Conservation (phyloP, 2,329 filamentous ascomycete species). For the Hypoxylon sp. region DNA sequence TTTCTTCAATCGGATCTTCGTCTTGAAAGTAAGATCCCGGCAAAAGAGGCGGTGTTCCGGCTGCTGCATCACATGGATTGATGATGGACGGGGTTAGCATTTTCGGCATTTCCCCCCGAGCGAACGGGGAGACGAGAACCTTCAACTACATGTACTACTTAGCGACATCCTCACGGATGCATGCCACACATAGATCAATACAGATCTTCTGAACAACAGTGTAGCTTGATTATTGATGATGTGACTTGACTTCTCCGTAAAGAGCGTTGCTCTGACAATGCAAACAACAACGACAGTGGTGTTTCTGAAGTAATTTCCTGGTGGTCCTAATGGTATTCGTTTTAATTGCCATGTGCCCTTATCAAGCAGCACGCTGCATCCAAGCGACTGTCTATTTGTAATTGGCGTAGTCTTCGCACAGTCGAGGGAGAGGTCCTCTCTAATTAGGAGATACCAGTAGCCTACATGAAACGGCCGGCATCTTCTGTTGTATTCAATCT, state of each 20-base stretch:
- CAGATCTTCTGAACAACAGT: constrained; percentile 18
- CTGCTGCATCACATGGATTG: constrained; percentile 3
- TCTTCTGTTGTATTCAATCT: too few species aligned
- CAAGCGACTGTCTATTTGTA: too few species aligned
- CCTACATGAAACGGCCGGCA: too few species aligned
- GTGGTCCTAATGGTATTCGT: too few species aligned
- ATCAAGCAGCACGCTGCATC: too few species aligned
- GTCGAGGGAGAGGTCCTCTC: too few species aligned
- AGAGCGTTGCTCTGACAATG: neutral
- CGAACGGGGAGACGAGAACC: constrained; percentile 21
- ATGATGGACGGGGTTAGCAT: constrained; percentile 16
- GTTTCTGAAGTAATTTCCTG: too few species aligned
- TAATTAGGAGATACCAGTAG: too few species aligned
- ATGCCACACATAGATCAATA: constrained; percentile 22
- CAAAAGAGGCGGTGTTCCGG: constrained; percentile 31
- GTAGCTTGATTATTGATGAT: neutral
- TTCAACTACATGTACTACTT: constrained; percentile 4
- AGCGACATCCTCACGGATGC: constrained; percentile 14
- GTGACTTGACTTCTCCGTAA: neutral
- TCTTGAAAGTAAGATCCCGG: constrained; percentile 32
- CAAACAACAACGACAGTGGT: neutral
- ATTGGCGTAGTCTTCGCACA: too few species aligned
- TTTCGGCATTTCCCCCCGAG: constrained; percentile 8
- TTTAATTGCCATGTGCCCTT: too few species aligned
- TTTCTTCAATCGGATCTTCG: constrained; percentile 27